Percentiles rank a stretch among this genome's conserved stretches.
Conservation (phyloP, 495 filamentous ascomycete species). For the Chaetomidium leptoderma region DNA sequence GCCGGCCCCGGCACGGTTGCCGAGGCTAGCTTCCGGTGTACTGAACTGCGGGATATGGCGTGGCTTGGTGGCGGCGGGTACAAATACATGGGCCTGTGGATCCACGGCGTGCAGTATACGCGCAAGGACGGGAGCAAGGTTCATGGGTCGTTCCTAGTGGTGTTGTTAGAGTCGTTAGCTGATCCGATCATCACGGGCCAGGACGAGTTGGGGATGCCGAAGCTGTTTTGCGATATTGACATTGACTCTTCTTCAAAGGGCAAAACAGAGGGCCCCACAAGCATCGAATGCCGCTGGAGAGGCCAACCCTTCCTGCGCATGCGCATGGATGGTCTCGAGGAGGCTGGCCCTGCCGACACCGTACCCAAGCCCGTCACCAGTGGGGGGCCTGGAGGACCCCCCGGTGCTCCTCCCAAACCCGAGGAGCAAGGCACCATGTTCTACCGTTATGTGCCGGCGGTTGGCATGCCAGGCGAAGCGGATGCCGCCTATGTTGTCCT, state of each 20-base stretch:
- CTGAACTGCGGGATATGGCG: conserved; percentile 47
- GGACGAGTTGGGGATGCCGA: conserved; percentile 57
- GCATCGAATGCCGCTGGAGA: conserved; percentile 38
- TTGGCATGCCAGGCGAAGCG: conserved; percentile 40
- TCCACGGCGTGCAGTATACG: conserved; percentile 54
- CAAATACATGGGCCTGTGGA: conserved; percentile 52
- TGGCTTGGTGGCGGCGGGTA: conserved; percentile 56
- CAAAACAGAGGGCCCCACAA: conserved; percentile 10
- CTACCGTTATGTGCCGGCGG: conserved; percentile 47
- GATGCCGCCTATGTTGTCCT: conserved; percentile 47
- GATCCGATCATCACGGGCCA: conserved; percentile 52
- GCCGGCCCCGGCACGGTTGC: conserved; percentile 46
- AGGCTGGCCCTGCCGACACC: conserved; percentile 20
- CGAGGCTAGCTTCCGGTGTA: conserved; percentile 47
- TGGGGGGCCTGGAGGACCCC: too few species aligned
- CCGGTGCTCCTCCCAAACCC: conserved; percentile 9
- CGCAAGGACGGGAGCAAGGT: conserved; percentile 46
- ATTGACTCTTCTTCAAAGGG: conserved; percentile 34
- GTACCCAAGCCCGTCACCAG: conserved; percentile 5
- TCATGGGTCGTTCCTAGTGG: conserved; percentile 49
- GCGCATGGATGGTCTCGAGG: conserved; percentile 36
- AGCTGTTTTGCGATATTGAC: conserved; percentile 49
- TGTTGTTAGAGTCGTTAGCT: conserved; percentile 51
- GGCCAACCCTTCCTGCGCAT: conserved; percentile 46
- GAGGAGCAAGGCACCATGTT: conserved; percentile 40